phyloP scores from a whole-genome alignment of 352 stramenopile species.

The Globisporangium abappressorium region DNA sequence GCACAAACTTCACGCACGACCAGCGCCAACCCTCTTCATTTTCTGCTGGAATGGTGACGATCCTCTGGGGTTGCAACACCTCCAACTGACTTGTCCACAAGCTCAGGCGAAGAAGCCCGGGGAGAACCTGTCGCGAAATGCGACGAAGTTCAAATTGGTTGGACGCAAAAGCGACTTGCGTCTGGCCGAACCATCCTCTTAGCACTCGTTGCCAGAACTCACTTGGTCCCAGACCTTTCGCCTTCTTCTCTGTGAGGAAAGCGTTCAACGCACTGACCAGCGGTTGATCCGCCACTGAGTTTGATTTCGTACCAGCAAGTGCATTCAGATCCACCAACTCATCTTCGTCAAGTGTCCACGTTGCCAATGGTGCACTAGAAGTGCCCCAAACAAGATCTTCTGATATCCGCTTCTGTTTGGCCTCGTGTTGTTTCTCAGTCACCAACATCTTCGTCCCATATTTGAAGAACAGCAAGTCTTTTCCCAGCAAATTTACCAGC shows the following conservation, averaged over 20 bases:
- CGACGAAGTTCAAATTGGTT: conserved; percentile 66
- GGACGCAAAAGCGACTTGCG: conserved; percentile 38
- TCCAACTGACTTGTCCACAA: conserved; percentile 45
- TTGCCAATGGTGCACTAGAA: conserved; percentile 14
- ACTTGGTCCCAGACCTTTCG: not conserved
- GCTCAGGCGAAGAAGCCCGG: conserved; percentile 45
- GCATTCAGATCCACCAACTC: conserved; percentile 10
- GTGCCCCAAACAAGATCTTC: not conserved
- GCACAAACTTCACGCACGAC: conserved; percentile 35
- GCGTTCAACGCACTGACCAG: not conserved
- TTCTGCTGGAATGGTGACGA: not conserved
- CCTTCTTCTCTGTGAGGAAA: conserved; percentile 10
- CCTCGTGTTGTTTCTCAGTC: not conserved
- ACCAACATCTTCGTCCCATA: conserved; percentile 2
- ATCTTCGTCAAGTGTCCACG: conserved; percentile 35
- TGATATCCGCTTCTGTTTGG: not conserved
- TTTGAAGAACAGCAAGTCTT: conserved; percentile 19
- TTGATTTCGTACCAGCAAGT: not conserved
- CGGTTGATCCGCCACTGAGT: not conserved
- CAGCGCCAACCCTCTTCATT: conserved; percentile 22
- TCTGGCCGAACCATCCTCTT: conserved; percentile 39
- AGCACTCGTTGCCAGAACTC: conserved; percentile 37
- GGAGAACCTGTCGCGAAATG: conserved; percentile 58
- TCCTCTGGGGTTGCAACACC: conserved; percentile 19
- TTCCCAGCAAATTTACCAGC: conserved; percentile 43